These are phyloP conservation scores for Colletotrichum filicis DNA, from an alignment of 2,329 filamentous ascomycete species.

Conservation along the genomic window DNA sequence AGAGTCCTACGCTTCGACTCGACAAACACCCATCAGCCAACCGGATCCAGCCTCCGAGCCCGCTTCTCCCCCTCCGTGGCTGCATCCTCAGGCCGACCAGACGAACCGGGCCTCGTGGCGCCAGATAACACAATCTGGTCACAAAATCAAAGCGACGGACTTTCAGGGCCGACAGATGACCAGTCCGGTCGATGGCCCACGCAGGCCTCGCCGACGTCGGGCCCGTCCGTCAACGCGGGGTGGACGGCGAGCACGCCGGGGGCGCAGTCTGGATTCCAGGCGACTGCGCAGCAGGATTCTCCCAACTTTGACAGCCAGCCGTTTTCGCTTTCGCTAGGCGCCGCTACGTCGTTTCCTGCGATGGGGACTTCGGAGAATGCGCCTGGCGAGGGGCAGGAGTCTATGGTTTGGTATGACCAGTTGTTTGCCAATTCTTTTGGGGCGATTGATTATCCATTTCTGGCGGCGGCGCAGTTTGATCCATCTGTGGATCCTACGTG, in stretches of 20 bases:
- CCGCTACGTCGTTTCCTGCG: background rate
- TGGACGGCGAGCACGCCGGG: constrained; percentile 16
- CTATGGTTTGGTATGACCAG: constrained; percentile 49
- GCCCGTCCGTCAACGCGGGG: background rate
- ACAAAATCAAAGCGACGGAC: background rate
- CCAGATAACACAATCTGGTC: constrained; percentile 1
- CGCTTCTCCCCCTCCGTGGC: constrained; percentile 19
- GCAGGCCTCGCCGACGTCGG: background rate
- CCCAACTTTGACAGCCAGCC: constrained; percentile 7
- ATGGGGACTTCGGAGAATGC: background rate
- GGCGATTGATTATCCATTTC: constrained; percentile 46
- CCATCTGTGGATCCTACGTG: constrained; percentile 46
- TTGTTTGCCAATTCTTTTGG: constrained; percentile 47
- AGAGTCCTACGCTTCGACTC: background rate
- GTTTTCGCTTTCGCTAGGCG: background rate
- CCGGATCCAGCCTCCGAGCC: background rate
- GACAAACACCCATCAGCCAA: background rate
- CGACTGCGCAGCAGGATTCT: constrained; percentile 2
- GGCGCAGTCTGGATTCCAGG: constrained; percentile 2
- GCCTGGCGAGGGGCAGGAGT: constrained; percentile 44
- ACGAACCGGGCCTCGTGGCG: background rate
- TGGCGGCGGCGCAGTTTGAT: constrained; percentile 46
- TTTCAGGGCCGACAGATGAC: background rate
- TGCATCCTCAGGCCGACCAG: background rate
- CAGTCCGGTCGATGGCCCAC: background rate